phyloP scores from a whole-genome alignment of 2,329 filamentous ascomycete genomes.

The Aspergillus viridinutans region DNA sequence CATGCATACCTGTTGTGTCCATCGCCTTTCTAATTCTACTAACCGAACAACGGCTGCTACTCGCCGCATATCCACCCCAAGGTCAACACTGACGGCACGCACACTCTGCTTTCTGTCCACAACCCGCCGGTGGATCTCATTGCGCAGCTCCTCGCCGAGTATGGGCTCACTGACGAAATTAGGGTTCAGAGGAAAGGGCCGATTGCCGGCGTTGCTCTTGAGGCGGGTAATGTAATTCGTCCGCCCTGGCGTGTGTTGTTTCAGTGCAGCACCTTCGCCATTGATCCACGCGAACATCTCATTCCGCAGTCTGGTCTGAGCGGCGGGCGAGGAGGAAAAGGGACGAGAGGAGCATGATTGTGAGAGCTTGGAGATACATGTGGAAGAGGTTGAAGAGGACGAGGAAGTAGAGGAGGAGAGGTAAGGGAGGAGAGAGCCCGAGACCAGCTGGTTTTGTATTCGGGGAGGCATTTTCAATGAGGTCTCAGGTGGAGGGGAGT shows the following conservation, averaged over 20 bases:
- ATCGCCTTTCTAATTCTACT: constrained; percentile 79
- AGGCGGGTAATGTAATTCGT: constrained; percentile 29
- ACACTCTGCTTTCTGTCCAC: constrained; percentile 63
- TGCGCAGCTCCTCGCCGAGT: constrained; percentile 66
- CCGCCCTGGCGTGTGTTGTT: constrained; percentile 27
- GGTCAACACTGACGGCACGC: constrained; percentile 70
- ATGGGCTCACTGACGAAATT: constrained; percentile 68
- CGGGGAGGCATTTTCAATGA: constrained; percentile 35
- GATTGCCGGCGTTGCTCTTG: constrained; percentile 18
- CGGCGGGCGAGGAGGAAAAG: constrained; percentile 30
- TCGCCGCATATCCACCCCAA: constrained; percentile 74
- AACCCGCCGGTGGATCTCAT: constrained; percentile 69
- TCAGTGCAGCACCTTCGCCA: constrained; percentile 27
- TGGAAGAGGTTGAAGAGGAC: constrained; percentile 17
- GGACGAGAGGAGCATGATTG: constrained; percentile 23
- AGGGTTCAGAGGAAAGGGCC: constrained; percentile 71
- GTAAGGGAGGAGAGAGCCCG: constrained; percentile 31
- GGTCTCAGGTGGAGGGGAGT: background rate
- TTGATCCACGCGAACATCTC: constrained; percentile 59
- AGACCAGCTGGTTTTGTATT: constrained; percentile 34
- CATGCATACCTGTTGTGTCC: constrained; percentile 66
- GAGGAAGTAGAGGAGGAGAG: constrained; percentile 23
- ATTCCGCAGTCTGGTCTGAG: constrained; percentile 48
- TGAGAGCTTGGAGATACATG: constrained; percentile 9
- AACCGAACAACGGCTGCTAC: constrained; percentile 81